These are phyloP conservation scores for Teratosphaeria gauchensis DNA, from an alignment of 2,329 filamentous ascomycete genomes.

Conservation along the genomic window DNA sequence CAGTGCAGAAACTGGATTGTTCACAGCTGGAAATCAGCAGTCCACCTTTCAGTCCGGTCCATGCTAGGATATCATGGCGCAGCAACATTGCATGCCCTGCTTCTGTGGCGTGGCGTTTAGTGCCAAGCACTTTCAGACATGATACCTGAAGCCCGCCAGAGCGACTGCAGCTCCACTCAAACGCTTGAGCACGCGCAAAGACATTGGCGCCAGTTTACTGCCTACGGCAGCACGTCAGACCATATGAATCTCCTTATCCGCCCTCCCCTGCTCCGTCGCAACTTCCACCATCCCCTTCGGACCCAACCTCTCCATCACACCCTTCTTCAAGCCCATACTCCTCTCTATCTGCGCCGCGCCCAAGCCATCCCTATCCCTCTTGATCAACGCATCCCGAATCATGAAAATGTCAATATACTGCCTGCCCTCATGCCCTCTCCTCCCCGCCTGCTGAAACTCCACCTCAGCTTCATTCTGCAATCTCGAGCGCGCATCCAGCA, in stretches of 20 bases:
- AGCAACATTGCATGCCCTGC: too few species aligned
- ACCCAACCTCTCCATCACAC: constrained; percentile 25
- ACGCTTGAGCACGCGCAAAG: too few species aligned
- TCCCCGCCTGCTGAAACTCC: constrained; percentile 40
- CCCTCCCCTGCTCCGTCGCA: constrained; percentile 21
- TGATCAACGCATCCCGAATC: constrained; percentile 26
- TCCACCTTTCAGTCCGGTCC: too few species aligned
- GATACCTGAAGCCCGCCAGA: too few species aligned
- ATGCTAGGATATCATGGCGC: too few species aligned
- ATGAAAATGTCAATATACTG: constrained; percentile 36
- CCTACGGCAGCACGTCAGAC: constrained; percentile 12
- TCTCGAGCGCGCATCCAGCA: constrained; percentile 42
- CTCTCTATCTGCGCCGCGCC: constrained; percentile 23
- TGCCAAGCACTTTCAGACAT: too few species aligned
- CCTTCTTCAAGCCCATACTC: constrained; percentile 24
- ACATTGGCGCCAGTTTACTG: too few species aligned
- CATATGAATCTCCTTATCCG: constrained; percentile 20
- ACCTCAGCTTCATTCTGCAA: constrained; percentile 44
- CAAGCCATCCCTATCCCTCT: constrained; percentile 23
- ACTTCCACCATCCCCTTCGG: constrained; percentile 21
- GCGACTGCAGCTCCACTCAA: too few species aligned
- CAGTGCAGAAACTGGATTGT: too few species aligned
- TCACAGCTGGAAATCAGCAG: too few species aligned
- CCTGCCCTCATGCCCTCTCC: constrained; percentile 31
- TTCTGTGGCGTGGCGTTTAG: too few species aligned